These are phyloP conservation scores for Tetracladium maxilliforme DNA, from an alignment of 2,329 filamentous ascomycete species.

Conservation along the genomic window DNA sequence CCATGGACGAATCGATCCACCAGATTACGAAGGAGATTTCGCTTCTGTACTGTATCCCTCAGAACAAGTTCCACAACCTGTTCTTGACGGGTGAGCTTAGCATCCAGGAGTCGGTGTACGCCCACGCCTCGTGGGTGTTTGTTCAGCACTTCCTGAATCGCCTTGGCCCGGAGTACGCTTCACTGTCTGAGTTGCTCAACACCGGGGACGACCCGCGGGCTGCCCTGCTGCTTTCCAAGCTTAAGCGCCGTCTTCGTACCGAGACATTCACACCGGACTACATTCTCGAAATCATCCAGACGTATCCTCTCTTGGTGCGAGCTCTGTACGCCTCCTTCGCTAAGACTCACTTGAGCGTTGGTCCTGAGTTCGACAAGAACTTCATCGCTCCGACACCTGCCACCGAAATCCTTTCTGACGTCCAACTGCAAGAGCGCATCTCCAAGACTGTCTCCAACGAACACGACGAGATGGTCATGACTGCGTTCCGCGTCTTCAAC, in stretches of 20 bases:
- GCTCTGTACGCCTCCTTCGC: slow-evolving; percentile 86
- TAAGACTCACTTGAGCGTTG: slow-evolving; percentile 56
- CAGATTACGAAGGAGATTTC: slow-evolving; percentile 99
- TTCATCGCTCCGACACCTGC: slow-evolving; percentile 38
- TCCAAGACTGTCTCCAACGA: slow-evolving; percentile 74
- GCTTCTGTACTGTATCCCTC: slow-evolving; percentile 90
- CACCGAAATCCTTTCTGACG: slow-evolving; percentile 60
- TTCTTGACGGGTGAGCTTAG: slow-evolving; percentile 80
- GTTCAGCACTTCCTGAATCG: slow-evolving; percentile 97
- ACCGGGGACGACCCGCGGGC: slow-evolving; percentile 69
- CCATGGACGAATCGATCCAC: slow-evolving; percentile 88
- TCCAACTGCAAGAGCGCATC: slow-evolving; percentile 61
- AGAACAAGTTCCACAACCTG: slow-evolving; percentile 86
- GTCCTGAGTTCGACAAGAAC: slow-evolving; percentile 32
- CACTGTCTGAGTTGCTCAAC: slow-evolving; percentile 69
- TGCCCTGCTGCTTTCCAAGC: slow-evolving; percentile 73
- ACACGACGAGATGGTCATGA: slow-evolving; percentile 97
- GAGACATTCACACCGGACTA: slow-evolving; percentile 98
- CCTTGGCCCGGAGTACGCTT: slow-evolving; percentile 81
- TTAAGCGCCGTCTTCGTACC: slow-evolving; percentile 87
- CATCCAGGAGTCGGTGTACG: slow-evolving; percentile 92
- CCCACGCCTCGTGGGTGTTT: slow-evolving; percentile 95
- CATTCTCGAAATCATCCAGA: slow-evolving; percentile 91
- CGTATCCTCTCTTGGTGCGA: slow-evolving; percentile 76
- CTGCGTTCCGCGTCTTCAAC: slow-evolving; percentile 92